phyloP scores from a whole-genome alignment of 768 basidiomycete species.

The Boletus sp. region DNA sequence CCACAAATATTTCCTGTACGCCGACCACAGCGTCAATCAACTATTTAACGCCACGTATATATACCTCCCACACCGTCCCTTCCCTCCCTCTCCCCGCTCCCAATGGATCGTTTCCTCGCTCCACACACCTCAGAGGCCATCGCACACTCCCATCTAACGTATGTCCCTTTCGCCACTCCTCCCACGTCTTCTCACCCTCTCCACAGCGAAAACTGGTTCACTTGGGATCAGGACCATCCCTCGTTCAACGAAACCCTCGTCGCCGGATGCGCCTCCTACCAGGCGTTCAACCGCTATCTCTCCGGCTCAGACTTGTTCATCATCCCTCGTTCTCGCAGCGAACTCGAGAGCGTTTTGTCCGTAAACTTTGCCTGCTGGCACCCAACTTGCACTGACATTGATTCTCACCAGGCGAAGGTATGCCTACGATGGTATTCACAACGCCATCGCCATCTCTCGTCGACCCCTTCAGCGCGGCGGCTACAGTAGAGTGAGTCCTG shows the following conservation, averaged over 20 bases:
- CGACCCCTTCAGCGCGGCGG: slow-evolving; percentile 56
- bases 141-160: slow-evolving; percentile 69
- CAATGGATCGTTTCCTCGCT: slow-evolving; percentile 72
- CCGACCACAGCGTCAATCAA: slow-evolving; percentile 8
- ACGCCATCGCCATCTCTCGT: slow-evolving; percentile 68
- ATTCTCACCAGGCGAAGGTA: slow-evolving; percentile 56
- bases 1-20: not conserved
- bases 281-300: slow-evolving; percentile 72
- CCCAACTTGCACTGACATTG: slow-evolving; percentile 2
- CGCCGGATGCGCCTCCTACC: slow-evolving; percentile 76
- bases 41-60: not conserved
- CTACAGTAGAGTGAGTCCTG: slow-evolving; percentile 46
- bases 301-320: slow-evolving; percentile 69
- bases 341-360: slow-evolving; percentile 72
- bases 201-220: slow-evolving; percentile 60
- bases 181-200: slow-evolving; percentile 15
- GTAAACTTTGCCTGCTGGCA: slow-evolving; percentile 23
- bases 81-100: not conserved
- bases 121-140: slow-evolving; percentile 72
- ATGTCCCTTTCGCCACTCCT: slow-evolving; percentile 21
- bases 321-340: slow-evolving; percentile 56
- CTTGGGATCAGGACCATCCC: slow-evolving; percentile 69
- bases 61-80: not conserved
- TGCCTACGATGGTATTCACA: slow-evolving; percentile 77
- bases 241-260: slow-evolving; percentile 71